Evolutionary conservation across 2,329 filamentous ascomycete species (phyloP).

Genomic region (Leptographium radiaticola): DNA sequence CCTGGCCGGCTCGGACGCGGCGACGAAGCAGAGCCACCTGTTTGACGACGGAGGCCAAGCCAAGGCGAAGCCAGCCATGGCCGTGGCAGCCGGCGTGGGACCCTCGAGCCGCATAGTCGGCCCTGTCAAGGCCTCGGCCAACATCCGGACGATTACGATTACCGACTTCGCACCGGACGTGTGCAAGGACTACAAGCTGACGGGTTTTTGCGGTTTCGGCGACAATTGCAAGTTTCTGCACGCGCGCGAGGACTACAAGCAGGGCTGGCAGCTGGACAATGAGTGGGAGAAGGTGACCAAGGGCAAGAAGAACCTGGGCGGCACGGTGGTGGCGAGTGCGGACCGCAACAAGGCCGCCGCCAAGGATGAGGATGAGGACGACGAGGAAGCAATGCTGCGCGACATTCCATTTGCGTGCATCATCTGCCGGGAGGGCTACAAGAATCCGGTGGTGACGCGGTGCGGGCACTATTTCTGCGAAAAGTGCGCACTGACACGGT

Average conservation of each 20-base stretch:
- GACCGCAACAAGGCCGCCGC: slow-evolving; percentile 26
- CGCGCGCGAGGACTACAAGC: slow-evolving; percentile 65
- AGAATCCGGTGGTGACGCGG: slow-evolving; percentile 69
- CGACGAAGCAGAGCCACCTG: slow-evolving; percentile 73
- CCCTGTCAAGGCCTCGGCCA: slow-evolving; percentile 76
- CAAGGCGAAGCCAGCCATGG: not conserved
- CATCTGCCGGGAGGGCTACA: slow-evolving; percentile 70
- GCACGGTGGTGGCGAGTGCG: slow-evolving; percentile 48
- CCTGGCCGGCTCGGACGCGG: slow-evolving; percentile 63
- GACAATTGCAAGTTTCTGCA: slow-evolving; percentile 77
- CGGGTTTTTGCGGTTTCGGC: slow-evolving; percentile 48
- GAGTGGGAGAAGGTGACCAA: slow-evolving; percentile 86
- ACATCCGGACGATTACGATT: slow-evolving; percentile 79
- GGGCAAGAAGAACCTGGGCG: slow-evolving; percentile 48
- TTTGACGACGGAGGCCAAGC: not conserved
- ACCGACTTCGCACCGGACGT: slow-evolving; percentile 88
- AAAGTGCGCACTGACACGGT: slow-evolving; percentile 72
- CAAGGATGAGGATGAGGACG: slow-evolving; percentile 32
- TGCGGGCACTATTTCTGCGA: slow-evolving; percentile 97
- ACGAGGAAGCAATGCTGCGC: slow-evolving; percentile 61
- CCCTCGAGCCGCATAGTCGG: slow-evolving; percentile 44
- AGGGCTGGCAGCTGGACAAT: slow-evolving; percentile 88
- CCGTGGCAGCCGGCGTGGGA: not conserved
- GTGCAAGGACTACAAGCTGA: slow-evolving; percentile 63
- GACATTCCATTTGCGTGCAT: slow-evolving; percentile 84